Percentiles rank a stretch among this genome's conserved stretches.
Evolutionary conservation across 2,329 filamentous ascomycete species (phyloP).

Genomic region (Epichloe typhina): DNA sequence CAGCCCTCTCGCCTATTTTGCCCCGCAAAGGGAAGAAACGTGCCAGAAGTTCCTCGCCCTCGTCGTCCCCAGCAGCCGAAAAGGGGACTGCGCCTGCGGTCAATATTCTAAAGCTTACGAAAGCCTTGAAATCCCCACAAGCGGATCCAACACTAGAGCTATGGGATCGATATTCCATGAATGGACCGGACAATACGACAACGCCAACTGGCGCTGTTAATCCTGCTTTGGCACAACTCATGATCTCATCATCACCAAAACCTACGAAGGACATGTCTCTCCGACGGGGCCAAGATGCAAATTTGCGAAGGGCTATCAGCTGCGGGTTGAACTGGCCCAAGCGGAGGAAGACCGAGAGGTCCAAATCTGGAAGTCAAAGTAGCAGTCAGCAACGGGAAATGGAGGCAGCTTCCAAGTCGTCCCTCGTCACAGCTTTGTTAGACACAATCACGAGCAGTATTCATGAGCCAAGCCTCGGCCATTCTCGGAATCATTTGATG

Average conservation of each 20-base stretch:
- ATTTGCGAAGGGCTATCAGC: slow-evolving; percentile 52
- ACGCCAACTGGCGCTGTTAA: slow-evolving; percentile 34
- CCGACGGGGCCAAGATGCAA: slow-evolving; percentile 25
- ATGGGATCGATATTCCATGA: slow-evolving; percentile 61
- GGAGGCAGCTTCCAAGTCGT: slow-evolving; percentile 40
- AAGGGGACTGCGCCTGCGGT: slow-evolving; percentile 32
- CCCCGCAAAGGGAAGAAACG: slow-evolving; percentile 48
- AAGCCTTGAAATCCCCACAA: slow-evolving; percentile 51
- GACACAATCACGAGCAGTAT: slow-evolving; percentile 49
- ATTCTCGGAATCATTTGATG: slow-evolving; percentile 15
- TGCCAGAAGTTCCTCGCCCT: slow-evolving; percentile 60
- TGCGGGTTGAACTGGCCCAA: slow-evolving; percentile 63
- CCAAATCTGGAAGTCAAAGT: slow-evolving; percentile 23
- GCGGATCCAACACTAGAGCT: slow-evolving; percentile 61
- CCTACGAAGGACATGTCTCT: slow-evolving; percentile 30
- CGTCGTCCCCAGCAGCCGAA: slow-evolving; percentile 48
- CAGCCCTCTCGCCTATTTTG: slow-evolving; percentile 34
- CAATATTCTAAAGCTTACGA: slow-evolving; percentile 45
- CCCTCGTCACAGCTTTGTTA: slow-evolving; percentile 48
- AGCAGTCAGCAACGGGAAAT: slow-evolving; percentile 24
- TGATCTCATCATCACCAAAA: slow-evolving; percentile 59
- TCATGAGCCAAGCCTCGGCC: slow-evolving; percentile 25
- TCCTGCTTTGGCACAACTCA: slow-evolving; percentile 48
- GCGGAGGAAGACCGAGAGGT: slow-evolving; percentile 44
- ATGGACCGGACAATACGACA: slow-evolving; percentile 26